Evolutionary conservation across 352 stramenopile genomes (phyloP).

Genomic region (Phytophthora kernoviae): DNA sequence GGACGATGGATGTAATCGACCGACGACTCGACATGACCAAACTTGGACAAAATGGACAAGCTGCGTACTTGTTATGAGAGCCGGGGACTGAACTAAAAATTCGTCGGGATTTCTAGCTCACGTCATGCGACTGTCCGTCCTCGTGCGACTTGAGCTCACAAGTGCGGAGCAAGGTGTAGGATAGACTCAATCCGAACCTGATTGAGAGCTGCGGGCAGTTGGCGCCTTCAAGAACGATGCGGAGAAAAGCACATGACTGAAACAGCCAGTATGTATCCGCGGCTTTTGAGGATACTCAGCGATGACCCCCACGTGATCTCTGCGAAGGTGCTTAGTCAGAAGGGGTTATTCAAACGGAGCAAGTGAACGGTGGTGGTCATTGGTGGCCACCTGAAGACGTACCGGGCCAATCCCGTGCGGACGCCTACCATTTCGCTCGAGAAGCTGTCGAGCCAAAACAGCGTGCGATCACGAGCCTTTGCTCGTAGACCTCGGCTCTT

Average conservation of each 20-base stretch:
- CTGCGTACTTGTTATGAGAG: slow-evolving; percentile 5
- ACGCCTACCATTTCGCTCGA: slow-evolving; percentile 60
- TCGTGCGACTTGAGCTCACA: background rate
- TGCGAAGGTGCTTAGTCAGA: slow-evolving; percentile 32
- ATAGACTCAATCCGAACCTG: no score
- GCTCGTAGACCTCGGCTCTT: slow-evolving; percentile 30
- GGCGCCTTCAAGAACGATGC: slow-evolving; percentile 11
- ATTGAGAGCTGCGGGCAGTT: background rate
- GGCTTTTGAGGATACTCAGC: background rate
- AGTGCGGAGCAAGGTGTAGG: slow-evolving; percentile 4
- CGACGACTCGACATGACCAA: background rate
- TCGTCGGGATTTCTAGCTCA: background rate
- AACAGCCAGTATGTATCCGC: background rate
- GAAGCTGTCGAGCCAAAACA: slow-evolving; percentile 52
- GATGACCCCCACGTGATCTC: slow-evolving; percentile 38
- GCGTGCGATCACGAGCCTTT: slow-evolving; percentile 23
- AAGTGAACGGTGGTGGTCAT: slow-evolving; percentile 51
- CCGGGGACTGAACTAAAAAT: background rate
- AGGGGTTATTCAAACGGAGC: slow-evolving; percentile 50
- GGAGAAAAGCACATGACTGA: slow-evolving; percentile 9
- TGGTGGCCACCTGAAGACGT: slow-evolving; percentile 52
- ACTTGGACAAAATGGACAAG: slow-evolving; percentile 11
- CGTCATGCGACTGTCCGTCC: slow-evolving; percentile 10
- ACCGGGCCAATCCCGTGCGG: slow-evolving; percentile 34
- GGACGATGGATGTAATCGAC: background rate